Evolutionary conservation across 768 basidiomycete species (phyloP), one percentile per base, ranked within the genome.

Genomic region (Obba rivulosa): DNA sequence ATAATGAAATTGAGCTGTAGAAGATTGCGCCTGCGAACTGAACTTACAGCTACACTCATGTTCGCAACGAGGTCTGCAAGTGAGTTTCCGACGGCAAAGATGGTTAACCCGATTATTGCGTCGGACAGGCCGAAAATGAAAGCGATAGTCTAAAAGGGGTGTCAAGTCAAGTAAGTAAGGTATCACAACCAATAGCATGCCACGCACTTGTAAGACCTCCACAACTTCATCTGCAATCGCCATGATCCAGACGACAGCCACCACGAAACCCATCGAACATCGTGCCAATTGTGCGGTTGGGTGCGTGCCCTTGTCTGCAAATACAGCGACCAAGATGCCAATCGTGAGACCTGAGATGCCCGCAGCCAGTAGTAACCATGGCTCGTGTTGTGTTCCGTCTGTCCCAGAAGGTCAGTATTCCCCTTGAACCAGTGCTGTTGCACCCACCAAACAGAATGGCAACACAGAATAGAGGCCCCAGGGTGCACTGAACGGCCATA

Each of bases 211-310:
- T 9, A 98, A 76, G 10, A 97, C 84, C 41, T 86, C 78, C 24
- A 98, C 92, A 2, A 95, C 92, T 63, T 97, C 94, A 62, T 96
- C 93, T 1, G 94, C 93, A 41, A 98, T 93, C 5, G 88, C 92
- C 82, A 97, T 94, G 57, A 99, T 97, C 95, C 96, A 99, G 8
- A 97, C 83, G 52, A 97, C 80, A 2, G 92, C 77, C 22, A 95
- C 85, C 18, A 84, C 63, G 69, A 99, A 99, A 0, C 96, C 95
- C 75, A 94, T 84, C 20, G 83, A 85, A 60, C 92, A 95, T 9
- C 93, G 77, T 9, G 78, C 74, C 67, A 92, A 74, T 48, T 80
- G 76, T 40, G 79, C 74, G 13, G 76, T 60, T 4, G 75, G 71
- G 52, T 80, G 74, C 17, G 73, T 69, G 2, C 88, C 85, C 36